A percentile compares a stretch with the other conserved stretches of the same genome.
These are phyloP conservation scores for Penicillium brasilianum DNA, from an alignment of 2,329 filamentous ascomycete species.

Conservation along the genomic window DNA sequence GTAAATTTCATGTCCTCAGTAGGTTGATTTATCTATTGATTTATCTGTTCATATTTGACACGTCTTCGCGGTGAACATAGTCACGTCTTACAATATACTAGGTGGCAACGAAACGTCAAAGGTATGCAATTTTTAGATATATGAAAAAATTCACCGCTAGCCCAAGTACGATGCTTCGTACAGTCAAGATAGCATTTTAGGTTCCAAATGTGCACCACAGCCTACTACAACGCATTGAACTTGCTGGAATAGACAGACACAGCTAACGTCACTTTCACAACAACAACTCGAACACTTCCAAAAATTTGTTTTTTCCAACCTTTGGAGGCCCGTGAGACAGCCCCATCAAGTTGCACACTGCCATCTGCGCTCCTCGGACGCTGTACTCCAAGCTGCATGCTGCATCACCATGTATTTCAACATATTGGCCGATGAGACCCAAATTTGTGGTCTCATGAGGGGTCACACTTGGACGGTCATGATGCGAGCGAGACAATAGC, in stretches of 20 bases:
- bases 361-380: slow-evolving; percentile 5
- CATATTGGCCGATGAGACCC: slow-evolving; percentile 50
- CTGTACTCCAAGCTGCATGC: slow-evolving; percentile 44
- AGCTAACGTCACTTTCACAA: neutral
- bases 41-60: too few relatives aligned
- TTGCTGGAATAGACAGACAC: neutral
- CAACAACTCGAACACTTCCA: slow-evolving; percentile 4
- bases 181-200: too few relatives aligned
- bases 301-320: slow-evolving; percentile 2
- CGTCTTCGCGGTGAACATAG: too few relatives aligned
- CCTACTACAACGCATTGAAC: neutral
- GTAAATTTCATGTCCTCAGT: too few relatives aligned
- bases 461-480: slow-evolving; percentile 46
- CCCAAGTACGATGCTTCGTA: too few relatives aligned
- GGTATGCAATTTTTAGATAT: too few relatives aligned
- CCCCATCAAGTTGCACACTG: neutral
- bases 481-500: slow-evolving; percentile 16
- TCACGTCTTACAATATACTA: too few relatives aligned
- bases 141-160: too few relatives aligned
- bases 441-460: slow-evolving; percentile 44
- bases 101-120: too few relatives aligned
- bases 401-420: slow-evolving; percentile 45
- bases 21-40: too few relatives aligned
- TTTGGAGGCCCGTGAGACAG: slow-evolving; percentile 2
- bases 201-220: too few relatives aligned